Base-by-base conservation (phyloP, 768 basidiomycete genomes). In the Mycena rebaudengoi region DNA sequence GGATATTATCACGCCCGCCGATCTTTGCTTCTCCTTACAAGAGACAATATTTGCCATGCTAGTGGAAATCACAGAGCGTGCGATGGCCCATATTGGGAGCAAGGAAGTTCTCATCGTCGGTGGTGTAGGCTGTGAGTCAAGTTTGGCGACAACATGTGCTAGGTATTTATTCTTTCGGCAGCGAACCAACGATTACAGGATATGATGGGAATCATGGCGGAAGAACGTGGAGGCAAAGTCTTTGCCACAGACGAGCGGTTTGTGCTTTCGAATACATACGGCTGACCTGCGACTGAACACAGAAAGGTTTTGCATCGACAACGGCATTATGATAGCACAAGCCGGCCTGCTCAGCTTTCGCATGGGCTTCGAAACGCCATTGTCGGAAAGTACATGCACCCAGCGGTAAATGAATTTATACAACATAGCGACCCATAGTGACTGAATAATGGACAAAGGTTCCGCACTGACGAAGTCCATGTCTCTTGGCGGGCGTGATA, bases 271-370 rank as follows among this genome's bases (percentile, higher is more conserved):
- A 23, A 21, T 54, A 7, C 14, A 39, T 32, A 25, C 41, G 26
- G 3, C 28, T n/a, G 5, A 32, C 28, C 62, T 52, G 8, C 68
- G 21, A 30, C 35, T 14, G 16, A n/a, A 51, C 4, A 20, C 26
- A n/a, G n/a, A n/a, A 69, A 97, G 96, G 55, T 99, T 97, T 77
- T 99, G 98, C 77, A 99, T 99, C 63, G 98, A 99, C 75, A 99
- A 99, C 69, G 98, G 98, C 1, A 97, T 99, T 69, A 99, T 99
- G 98, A 99, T 99, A 56, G 97, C 98, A 3, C 98, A 99, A 73
- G 98, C 98, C 7, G 98, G 98, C 6, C 84, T 99, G 28, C 82
- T 99, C 35, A 88, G 90, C 65, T 95, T 88, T 75, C 86, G 98
- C 3, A 98, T 96, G 95, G 98, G 97, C 25, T 84, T 88, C 64